Conservation (phyloP, 2,329 filamentous ascomycete species). For the Lasiodiplodia citricola region DNA sequence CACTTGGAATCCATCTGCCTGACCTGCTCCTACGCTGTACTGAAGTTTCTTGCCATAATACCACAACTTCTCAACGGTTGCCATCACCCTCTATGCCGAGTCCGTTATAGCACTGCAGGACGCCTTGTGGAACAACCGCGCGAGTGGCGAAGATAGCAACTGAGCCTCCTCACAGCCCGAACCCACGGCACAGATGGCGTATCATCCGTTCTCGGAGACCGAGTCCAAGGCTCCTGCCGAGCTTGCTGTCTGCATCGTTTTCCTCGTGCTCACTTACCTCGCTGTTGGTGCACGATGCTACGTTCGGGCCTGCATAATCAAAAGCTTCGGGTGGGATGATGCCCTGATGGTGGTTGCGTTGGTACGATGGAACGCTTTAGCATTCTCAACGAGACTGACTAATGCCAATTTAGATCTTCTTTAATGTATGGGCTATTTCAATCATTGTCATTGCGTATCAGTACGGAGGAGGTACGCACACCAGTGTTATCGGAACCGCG, state of each 20-base stretch:
- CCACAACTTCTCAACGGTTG: neutral
- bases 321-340: conserved; percentile 53
- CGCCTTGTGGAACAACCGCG: neutral
- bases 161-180: neutral
- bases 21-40: neutral
- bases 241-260: conserved; percentile 38
- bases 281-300: conserved; percentile 47
- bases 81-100: neutral
- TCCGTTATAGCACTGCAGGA: neutral
- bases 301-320: conserved; percentile 46
- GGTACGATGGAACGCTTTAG: conserved; percentile 33
- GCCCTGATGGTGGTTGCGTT: conserved; percentile 46
- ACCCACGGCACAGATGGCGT: conserved; percentile 10
- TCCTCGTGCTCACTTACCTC: conserved; percentile 45
- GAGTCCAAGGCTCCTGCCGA: conserved; percentile 33
- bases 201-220: conserved; percentile 27
- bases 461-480: conserved; percentile 42
- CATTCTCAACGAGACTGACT: neutral
- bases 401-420: conserved; percentile 36
- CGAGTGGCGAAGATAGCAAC: neutral
- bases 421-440: conserved; percentile 39
- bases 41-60: neutral
- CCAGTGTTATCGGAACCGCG: neutral
- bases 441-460: conserved; percentile 35
- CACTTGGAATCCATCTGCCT: neutral